Conservation (phyloP, 352 stramenopile species). For the Globisporangium nodosum region DNA sequence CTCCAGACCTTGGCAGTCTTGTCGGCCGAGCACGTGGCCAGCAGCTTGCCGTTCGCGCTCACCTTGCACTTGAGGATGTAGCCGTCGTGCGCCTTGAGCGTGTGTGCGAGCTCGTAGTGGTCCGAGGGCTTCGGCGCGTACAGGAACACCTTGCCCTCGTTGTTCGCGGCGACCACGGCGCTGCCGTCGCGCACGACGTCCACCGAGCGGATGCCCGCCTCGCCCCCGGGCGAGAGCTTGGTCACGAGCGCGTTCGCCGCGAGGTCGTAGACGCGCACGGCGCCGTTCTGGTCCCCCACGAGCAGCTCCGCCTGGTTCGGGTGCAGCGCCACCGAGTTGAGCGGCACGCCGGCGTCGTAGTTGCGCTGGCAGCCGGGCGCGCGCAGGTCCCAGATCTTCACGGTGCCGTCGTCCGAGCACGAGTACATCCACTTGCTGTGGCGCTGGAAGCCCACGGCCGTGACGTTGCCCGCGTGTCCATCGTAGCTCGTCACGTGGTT, state of each 20-base stretch:
- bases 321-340: slow-evolving; percentile 95
- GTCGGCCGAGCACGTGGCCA: slow-evolving; percentile 93
- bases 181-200: slow-evolving; percentile 91
- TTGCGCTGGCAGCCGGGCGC: slow-evolving; percentile 81
- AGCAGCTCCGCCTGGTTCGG: slow-evolving; percentile 91
- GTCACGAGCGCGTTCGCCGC: slow-evolving; percentile 63
- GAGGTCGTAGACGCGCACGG: slow-evolving; percentile 90
- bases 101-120: slow-evolving; percentile 61
- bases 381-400: slow-evolving; percentile 94
- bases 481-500: slow-evolving; percentile 95
- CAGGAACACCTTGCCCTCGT: slow-evolving; percentile 94
- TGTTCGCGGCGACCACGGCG: slow-evolving; percentile 91
- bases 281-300: slow-evolving; percentile 91
- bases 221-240: slow-evolving; percentile 64
- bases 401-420: slow-evolving; percentile 94
- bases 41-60: slow-evolving; percentile 75
- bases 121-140: slow-evolving; percentile 72
- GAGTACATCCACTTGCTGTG: slow-evolving; percentile 98
- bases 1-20: slow-evolving; percentile 91
- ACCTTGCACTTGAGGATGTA: slow-evolving; percentile 91
- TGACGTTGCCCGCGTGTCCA: slow-evolving; percentile 96
- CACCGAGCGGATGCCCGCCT: slow-evolving; percentile 87
- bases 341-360: slow-evolving; percentile 81
- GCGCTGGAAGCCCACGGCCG: slow-evolving; percentile 95
- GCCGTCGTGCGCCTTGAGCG: slow-evolving; percentile 83